Conservation (phyloP, 140 eudicot species). For the Erigeron philadelphicus region DNA sequence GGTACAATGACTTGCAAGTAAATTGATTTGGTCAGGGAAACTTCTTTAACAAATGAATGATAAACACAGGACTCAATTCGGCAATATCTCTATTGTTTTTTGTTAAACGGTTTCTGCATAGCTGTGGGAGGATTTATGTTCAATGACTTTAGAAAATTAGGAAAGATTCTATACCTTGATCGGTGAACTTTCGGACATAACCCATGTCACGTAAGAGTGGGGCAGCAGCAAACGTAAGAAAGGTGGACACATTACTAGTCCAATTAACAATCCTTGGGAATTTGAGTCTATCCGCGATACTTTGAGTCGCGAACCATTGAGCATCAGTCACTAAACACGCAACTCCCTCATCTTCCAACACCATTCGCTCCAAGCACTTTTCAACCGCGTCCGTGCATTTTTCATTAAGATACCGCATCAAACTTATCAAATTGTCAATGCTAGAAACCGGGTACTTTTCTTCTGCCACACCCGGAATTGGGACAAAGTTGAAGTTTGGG, state of each 20-base stretch:
- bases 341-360: slow-evolving; percentile 23
- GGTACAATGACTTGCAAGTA: too few relatives aligned
- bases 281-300: slow-evolving; percentile 25
- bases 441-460: neutral
- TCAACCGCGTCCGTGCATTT: slow-evolving; percentile 14
- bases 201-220: slow-evolving; percentile 30
- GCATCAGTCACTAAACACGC: slow-evolving; percentile 39
- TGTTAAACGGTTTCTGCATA: too few relatives aligned
- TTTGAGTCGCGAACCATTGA: slow-evolving; percentile 28
- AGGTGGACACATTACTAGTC: slow-evolving; percentile 27
- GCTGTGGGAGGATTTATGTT: too few relatives aligned
- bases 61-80: too few relatives aligned
- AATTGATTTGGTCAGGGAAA: too few relatives aligned
- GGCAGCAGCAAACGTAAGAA: slow-evolving; percentile 20
- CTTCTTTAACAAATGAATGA: too few relatives aligned
- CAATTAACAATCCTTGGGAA: slow-evolving; percentile 33
- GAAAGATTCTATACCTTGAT: slow-evolving; percentile 12
- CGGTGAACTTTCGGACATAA: slow-evolving; percentile 15
- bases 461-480: slow-evolving; percentile 12
- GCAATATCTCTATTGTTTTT: neutral
- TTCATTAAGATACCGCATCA: slow-evolving; percentile 12
- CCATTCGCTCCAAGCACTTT: slow-evolving; percentile 23
- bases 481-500: slow-evolving; percentile 38
- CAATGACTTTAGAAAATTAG: neutral
- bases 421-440: neutral